Base-by-base conservation (phyloP, 2,329 filamentous ascomycete genomes). In the Alternaria sp. region DNA sequence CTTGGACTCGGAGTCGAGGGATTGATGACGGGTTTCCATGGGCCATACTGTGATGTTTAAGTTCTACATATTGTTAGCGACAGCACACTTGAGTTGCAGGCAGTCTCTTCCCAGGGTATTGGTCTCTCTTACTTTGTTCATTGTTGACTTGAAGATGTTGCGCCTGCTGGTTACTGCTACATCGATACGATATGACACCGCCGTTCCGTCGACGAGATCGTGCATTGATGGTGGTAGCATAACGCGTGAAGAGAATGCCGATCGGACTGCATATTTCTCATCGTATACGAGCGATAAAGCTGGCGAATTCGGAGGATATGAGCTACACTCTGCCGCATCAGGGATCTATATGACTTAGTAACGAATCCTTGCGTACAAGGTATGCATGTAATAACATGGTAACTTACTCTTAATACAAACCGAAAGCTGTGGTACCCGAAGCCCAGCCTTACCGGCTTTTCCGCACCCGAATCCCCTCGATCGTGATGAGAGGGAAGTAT, bases 111-210 rank as follows among this genome's bases (percentile, higher is more conserved):
- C 5, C 26, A 28, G 26, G 26, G 26, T 6, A 8, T 8, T 8
- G 8, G 4, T 28, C 4, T 28, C 8, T 11, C 34, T 24, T 31
- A 59, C 60, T 41, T 58, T 61, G 53, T 37, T 26, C 10, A 44
- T 33, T 21, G 51, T 61, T 17, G 23, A 50, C n/a, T 63, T 67
- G 51, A 67, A 63, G 40, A 65, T 57, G 46, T 63, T 63, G 11
- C 46, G 48, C n/a, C 51, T 45, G 2, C 37, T 58, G 9, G 56
- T 63, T 6, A 63, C 49, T 7, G 42, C 40, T 7, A 60, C 58
- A 3, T 65, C 56, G 8, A 65, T 34, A 21, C 50, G 62, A 50
- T 65, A 65, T 3, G 50, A 31, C 21, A 63, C 28, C 23, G 60
- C 49, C 8, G 41, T 49, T 2, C 60, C 65, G 14, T 53, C 58